These are phyloP conservation scores for Gyrodon lividus DNA, from an alignment of 768 basidiomycete genomes.

Conservation along the genomic window DNA sequence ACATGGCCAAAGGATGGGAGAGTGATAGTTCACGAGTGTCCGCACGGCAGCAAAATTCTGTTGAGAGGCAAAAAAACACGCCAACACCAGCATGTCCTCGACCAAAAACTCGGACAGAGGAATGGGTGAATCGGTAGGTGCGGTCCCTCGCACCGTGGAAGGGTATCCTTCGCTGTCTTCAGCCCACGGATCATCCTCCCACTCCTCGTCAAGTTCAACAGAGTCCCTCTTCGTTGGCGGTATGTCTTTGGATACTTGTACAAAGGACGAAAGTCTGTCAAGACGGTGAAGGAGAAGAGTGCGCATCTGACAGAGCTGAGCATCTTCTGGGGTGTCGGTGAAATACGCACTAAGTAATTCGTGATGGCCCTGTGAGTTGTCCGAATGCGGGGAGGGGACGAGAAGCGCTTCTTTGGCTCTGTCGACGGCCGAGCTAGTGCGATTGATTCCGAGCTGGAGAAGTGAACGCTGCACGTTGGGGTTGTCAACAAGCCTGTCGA, in stretches of 20 bases:
- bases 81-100: constrained; percentile 53
- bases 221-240: constrained; percentile 26
- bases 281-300: constrained; percentile 63
- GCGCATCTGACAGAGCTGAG: constrained; percentile 64
- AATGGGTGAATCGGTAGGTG: constrained; percentile 40
- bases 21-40: constrained; percentile 58
- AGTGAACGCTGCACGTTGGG: constrained; percentile 54
- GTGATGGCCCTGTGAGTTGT: constrained; percentile 16
- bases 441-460: constrained; percentile 60
- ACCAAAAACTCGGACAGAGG: constrained; percentile 64
- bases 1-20: constrained; percentile 57
- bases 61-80: constrained; percentile 64
- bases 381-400: constrained; percentile 17
- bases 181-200: constrained; percentile 64
- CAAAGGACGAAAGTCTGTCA: constrained; percentile 72
- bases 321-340: constrained; percentile 53
- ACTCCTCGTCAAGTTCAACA: constrained; percentile 44
- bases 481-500: constrained; percentile 64
- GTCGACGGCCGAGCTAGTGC: constrained; percentile 50
- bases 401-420: constrained; percentile 43
- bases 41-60: constrained; percentile 58
- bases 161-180: constrained; percentile 42
- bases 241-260: constrained; percentile 52
- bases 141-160: constrained; percentile 21
- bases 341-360: constrained; percentile 52